Percentiles rank a stretch among this genome's conserved stretches.
These are phyloP conservation scores for Immersiporthe knoxdaviesiana DNA, from an alignment of 2,329 filamentous ascomycete species.

Conservation along the genomic window DNA sequence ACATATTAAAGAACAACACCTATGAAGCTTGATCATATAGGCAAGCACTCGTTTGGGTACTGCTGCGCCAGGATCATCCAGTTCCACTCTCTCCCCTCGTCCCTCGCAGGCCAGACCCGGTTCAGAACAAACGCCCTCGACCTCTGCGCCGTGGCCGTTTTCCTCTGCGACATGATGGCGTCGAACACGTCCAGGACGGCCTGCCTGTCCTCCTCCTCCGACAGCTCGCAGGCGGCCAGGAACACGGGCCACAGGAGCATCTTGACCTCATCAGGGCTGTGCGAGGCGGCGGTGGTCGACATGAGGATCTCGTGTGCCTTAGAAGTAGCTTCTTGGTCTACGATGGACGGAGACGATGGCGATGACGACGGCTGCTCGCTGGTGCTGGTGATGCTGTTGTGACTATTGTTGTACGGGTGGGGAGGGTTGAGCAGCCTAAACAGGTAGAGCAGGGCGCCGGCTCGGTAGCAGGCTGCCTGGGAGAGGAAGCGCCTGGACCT, in stretches of 20 bases:
- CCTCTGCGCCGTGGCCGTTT: slow-evolving; percentile 35
- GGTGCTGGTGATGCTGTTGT: background rate
- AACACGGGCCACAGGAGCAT: slow-evolving; percentile 39
- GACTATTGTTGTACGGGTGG: slow-evolving; percentile 29
- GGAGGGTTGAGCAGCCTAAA: slow-evolving; percentile 36
- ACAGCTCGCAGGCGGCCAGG: slow-evolving; percentile 37
- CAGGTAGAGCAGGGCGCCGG: slow-evolving; percentile 36
- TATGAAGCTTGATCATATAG: slow-evolving; percentile 32
- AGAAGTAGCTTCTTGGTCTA: slow-evolving; percentile 33
- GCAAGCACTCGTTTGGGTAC: slow-evolving; percentile 38
- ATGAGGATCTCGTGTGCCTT: slow-evolving; percentile 38
- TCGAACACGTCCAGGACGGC: slow-evolving; percentile 34
- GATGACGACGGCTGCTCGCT: background rate
- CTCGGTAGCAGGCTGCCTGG: slow-evolving; percentile 36
- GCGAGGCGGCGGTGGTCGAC: slow-evolving; percentile 31
- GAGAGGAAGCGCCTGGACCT: slow-evolving; percentile 36
- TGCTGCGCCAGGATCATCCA: slow-evolving; percentile 37
- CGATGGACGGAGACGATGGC: background rate
- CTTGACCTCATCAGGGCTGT: slow-evolving; percentile 34
- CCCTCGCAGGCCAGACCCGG: slow-evolving; percentile 37
- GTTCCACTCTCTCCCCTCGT: slow-evolving; percentile 35
- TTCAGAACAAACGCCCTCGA: slow-evolving; percentile 36
- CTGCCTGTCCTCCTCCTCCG: slow-evolving; percentile 32
- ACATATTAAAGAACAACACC: too few species aligned
- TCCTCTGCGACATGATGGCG: slow-evolving; percentile 34